Base-by-base conservation (phyloP, 352 stramenopile genomes). In the Pythium vanterpoolii region DNA sequence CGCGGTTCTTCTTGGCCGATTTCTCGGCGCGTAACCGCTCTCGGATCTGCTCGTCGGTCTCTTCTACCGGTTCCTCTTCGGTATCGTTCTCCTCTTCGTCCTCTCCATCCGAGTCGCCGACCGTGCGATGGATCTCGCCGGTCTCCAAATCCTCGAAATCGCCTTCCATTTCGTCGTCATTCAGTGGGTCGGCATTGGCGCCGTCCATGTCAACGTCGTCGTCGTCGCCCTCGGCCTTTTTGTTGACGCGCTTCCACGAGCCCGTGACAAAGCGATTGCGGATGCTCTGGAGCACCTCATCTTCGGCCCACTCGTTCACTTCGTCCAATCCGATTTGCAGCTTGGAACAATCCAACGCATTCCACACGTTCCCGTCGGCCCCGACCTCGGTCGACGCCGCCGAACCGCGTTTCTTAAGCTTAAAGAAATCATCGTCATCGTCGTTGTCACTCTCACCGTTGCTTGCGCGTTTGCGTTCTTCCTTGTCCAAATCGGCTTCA, bases 71-170 rank as follows among this genome's bases (percentile, higher is more conserved):
- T 2, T 71, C 48, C 0, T 73, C 67, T 0, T 69, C 74, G 1
- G 69, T 71, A 6, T 75, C 65, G 0, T 74, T 72, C 1, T 73
- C 62, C 1, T 77, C 72, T 0, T 74, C 60, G 2, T 78, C 72
- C 14, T 68, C 67, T 2, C 56, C 24, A n/a, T 71, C 63, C 24
- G 50, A 58, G 19, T 39, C 38, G 31, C 10, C 28, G 16, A 48
- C 26, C 4, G 58, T 51, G 2, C 55, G 64, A 44, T 92, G 75
- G 23, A 68, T 81, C 51, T 98, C 91, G 2, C 93, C 91, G 14
- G 90, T 98, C 77, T 99, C 95, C 33, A 99, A 79, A 56, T 99
- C 96, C 73, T 99, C 96, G 75, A 99, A 99, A 39, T 98, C 97
- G 27, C 96, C 97, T 33, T 96, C 87, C 79, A 98, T 81, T 31